Conservation (phyloP, 306 rosid genomes). For the Prunus fruticosa region DNA sequence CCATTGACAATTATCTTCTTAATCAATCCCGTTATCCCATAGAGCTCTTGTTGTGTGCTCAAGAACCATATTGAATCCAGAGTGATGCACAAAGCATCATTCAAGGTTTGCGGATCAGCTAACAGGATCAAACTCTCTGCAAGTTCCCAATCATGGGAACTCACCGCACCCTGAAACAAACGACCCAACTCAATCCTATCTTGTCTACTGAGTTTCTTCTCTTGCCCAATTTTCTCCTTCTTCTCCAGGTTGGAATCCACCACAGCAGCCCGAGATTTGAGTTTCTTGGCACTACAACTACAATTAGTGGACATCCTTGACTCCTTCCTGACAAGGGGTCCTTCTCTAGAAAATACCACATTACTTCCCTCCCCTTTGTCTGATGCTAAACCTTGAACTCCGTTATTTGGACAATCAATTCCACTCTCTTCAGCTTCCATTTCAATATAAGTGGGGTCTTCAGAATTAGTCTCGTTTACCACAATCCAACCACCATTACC, state of each 20-base stretch:
- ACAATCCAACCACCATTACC: conserved; percentile 18
- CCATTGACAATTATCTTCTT: conserved; percentile 65
- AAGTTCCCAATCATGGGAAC: conserved; percentile 78
- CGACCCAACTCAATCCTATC: conserved; percentile 78
- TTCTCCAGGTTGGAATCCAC: conserved; percentile 37
- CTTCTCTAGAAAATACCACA: conserved; percentile 56
- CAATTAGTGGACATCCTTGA: conserved; percentile 33
- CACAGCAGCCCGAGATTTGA: conserved; percentile 37
- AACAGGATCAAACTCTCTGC: conserved; percentile 69
- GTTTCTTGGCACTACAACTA: conserved; percentile 50
- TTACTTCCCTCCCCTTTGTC: conserved; percentile 58
- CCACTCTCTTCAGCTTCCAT: conserved; percentile 41
- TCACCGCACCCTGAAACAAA: conserved; percentile 69
- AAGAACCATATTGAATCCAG: conserved; percentile 89
- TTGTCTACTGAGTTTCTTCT: conserved; percentile 69
- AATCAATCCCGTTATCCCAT: conserved; percentile 57
- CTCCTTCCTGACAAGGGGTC: conserved; percentile 47
- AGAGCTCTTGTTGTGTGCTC: conserved; percentile 61
- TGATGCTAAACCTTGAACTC: conserved; percentile 37
- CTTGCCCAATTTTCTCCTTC: conserved; percentile 43
- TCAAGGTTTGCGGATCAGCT: conserved; percentile 77
- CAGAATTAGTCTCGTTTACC: conserved; percentile 25
- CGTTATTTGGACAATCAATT: conserved; percentile 36
- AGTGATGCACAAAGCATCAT: conserved; percentile 79
- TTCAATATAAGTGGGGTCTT: conserved; percentile 34